Evolutionary conservation across 1,284 basidiomycete species (phyloP).

Genomic region (Porphyrellus sp.): DNA sequence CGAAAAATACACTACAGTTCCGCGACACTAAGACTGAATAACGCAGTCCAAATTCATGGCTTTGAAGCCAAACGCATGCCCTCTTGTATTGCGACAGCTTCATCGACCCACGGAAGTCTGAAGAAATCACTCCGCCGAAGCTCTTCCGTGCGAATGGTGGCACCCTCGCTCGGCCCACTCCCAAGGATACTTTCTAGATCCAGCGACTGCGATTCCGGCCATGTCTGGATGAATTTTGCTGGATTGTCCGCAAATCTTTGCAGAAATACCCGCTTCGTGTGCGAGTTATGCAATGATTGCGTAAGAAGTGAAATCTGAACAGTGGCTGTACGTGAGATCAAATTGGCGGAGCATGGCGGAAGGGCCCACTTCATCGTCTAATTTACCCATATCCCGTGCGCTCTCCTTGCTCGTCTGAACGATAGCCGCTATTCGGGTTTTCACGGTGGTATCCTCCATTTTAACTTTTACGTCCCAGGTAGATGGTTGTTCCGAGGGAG

Average conservation of each 20-base stretch:
- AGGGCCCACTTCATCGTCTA: constrained; percentile 81
- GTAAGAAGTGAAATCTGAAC: constrained; percentile 70
- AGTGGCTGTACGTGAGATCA: constrained; percentile 10
- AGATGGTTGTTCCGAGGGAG: constrained; percentile 59
- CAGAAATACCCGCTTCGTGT: constrained; percentile 85
- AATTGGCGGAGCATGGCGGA: constrained; percentile 10
- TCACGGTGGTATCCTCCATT: constrained; percentile 77
- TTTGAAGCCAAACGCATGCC: constrained; percentile 50
- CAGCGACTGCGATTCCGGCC: constrained; percentile 87
- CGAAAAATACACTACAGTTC: not conserved
- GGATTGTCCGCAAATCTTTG: constrained; percentile 81
- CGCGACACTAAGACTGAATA: not conserved
- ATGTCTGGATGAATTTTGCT: constrained; percentile 80
- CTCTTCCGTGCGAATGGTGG: constrained; percentile 82
- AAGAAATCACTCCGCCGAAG: constrained; percentile 87
- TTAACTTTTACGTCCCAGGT: constrained; percentile 91
- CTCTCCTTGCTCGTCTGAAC: constrained; percentile 71
- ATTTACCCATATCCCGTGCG: constrained; percentile 62
- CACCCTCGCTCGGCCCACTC: constrained; percentile 79
- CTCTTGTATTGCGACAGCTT: constrained; percentile 57
- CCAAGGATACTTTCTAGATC: constrained; percentile 90
- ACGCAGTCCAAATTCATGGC: constrained; percentile 15
- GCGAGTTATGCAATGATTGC: constrained; percentile 81
- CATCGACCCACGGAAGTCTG: constrained; percentile 85
- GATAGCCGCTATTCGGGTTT: constrained; percentile 76